A percentile compares a stretch with the other conserved stretches of the same genome.
phyloP scores from a whole-genome alignment of 2,329 filamentous ascomycete genomes.

The Neophaeococcomyces aloes region DNA sequence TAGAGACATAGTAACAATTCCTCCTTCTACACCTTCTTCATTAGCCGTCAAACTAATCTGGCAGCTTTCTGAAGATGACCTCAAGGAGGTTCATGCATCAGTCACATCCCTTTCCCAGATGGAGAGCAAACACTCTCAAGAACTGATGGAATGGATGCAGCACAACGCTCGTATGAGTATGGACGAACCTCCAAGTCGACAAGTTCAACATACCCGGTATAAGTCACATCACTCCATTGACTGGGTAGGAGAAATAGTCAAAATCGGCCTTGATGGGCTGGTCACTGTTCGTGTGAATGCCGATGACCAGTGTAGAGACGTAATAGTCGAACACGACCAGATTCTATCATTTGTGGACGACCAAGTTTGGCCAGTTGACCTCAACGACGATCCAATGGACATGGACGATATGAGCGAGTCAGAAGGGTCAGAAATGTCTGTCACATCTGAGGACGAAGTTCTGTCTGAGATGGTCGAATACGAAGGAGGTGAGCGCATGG shows the following conservation, averaged over 20 bases:
- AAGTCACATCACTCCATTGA: slow-evolving; percentile 22
- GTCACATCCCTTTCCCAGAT: slow-evolving; percentile 1
- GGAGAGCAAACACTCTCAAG: not conserved
- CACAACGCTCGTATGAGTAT: slow-evolving; percentile 1
- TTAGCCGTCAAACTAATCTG: not conserved
- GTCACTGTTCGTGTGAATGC: slow-evolving; percentile 46
- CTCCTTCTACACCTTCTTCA: slow-evolving; percentile 18
- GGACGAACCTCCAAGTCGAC: not conserved
- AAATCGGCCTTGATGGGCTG: slow-evolving; percentile 43
- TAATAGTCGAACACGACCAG: slow-evolving; percentile 39
- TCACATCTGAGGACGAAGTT: slow-evolving; percentile 9
- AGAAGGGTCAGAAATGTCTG: slow-evolving; percentile 24
- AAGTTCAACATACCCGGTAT: not conserved
- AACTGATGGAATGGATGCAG: slow-evolving; percentile 4
- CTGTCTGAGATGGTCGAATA: slow-evolving; percentile 31
- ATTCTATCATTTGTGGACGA: slow-evolving; percentile 37
- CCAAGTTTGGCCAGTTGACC: slow-evolving; percentile 23
- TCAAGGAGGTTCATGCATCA: slow-evolving; percentile 3
- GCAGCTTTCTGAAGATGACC: not conserved
- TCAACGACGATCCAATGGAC: slow-evolving; percentile 28
- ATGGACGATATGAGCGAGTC: slow-evolving; percentile 17
- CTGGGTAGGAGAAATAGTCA: slow-evolving; percentile 50
- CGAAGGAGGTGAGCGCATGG: slow-evolving; percentile 34
- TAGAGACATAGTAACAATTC: slow-evolving; percentile 45
- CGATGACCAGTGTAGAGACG: slow-evolving; percentile 38